Conservation (phyloP, 1,284 basidiomycete species). For the Apiotrichum akiyoshidainum region DNA sequence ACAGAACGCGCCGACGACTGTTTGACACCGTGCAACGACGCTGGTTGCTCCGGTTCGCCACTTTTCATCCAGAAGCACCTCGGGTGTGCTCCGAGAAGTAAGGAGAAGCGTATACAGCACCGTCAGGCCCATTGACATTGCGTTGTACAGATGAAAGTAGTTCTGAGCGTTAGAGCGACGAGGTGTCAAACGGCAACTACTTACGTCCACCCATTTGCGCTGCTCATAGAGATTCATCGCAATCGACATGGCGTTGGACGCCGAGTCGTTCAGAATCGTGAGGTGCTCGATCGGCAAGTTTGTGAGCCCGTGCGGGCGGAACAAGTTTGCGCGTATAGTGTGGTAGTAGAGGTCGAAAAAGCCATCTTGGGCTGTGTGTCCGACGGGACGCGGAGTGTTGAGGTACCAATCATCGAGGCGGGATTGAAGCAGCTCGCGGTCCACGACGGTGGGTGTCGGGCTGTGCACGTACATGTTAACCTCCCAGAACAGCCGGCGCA, state of each 20-base stretch:
- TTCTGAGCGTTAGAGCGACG: not conserved
- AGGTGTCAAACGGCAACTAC: not conserved
- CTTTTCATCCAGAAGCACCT: not conserved
- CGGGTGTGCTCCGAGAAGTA: not conserved
- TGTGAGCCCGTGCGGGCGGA: slow-evolving; percentile 2
- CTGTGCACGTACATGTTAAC: not conserved
- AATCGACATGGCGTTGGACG: slow-evolving; percentile 1
- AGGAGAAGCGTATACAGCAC: slow-evolving; percentile 10
- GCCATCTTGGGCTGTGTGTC: not conserved
- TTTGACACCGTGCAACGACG: not conserved
- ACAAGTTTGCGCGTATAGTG: slow-evolving; percentile 6
- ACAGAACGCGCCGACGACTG: not conserved
- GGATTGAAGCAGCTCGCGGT: not conserved
- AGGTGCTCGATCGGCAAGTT: not conserved
- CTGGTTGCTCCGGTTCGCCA: not conserved
- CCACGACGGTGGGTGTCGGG: not conserved
- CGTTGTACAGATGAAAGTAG: slow-evolving; percentile 11
- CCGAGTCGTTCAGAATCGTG: slow-evolving; percentile 8
- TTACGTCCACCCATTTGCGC: slow-evolving; percentile 6
- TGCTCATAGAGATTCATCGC: slow-evolving; percentile 3
- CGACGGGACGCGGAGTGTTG: not conserved
- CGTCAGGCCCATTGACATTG: slow-evolving; percentile 11
- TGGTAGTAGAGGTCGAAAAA: slow-evolving; percentile 17
- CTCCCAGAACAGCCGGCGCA: slow-evolving; percentile 8
- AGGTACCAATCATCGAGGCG: slow-evolving; percentile 13